Evolutionary conservation across 1,284 basidiomycete species (phyloP), one percentile per base, ranked within the genome.

Genomic region (Exobasidium rhododendri): DNA sequence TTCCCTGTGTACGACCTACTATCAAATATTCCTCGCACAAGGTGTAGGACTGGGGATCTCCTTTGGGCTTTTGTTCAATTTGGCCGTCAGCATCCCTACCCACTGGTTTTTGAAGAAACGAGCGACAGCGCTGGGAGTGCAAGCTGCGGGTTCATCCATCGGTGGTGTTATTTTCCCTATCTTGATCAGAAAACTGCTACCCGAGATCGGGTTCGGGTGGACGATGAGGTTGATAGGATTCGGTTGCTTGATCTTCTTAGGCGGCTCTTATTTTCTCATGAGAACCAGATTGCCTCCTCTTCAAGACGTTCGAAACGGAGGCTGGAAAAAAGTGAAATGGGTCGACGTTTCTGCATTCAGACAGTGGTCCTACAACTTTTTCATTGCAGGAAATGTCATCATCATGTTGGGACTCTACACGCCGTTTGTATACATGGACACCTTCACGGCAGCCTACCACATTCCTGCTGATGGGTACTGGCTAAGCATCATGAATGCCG

Each of bases 141-240:
- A 65, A 14, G 69, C 74, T 1, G 64, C 64, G 1, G 73, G 74
- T 7, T 68, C 65, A n/a, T 65, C 65, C 1, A 64, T 68, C 3
- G 73, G 74, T 5, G 69, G 69, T 20, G 66, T 77, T 62, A 40
- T 74, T 53, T 74, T 70, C 31, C 71, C 74, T 11, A 71, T 77
- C 58, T 50, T 74, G 35, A 59, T 74, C 32, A 40, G 65, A 7
- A 54, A 52, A 2, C 61, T 70, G n/a, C 58, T 68, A 35, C 63
- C 63, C 1, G 32, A 49, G 4, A 64, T 75, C 20, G 74, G 74
- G 1, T 75, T 69, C 31, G 66, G 56, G 2, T 67, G 68, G 63
- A 69, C 60, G 14, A 56, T 45, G 58, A 44, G 57, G 11, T 26
- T 59, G 47, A 44, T 59, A 22, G 58, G 47, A n/a, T 53, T 59